phyloP scores from a whole-genome alignment of 176 grass and related monocot species.

The Panicum miliaceum region DNA sequence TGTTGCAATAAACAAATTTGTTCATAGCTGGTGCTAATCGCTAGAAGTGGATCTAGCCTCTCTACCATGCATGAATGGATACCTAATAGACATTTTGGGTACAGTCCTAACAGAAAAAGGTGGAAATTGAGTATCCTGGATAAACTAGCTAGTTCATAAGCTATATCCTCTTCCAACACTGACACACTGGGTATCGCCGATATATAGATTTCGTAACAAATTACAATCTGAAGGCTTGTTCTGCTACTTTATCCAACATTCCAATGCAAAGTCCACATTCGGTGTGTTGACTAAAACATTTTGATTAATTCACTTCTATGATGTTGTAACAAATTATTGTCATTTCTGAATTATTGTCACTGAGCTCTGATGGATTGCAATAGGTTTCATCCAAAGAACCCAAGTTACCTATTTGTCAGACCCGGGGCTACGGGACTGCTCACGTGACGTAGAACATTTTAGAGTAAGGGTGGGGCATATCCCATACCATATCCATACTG shows the following conservation, averaged over 20 bases:
- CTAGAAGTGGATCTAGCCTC: too few species aligned
- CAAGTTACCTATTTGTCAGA: too few species aligned
- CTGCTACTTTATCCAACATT: background rate
- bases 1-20: constrained; percentile 9
- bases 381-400: too few species aligned
- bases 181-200: background rate
- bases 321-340: background rate
- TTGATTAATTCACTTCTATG: background rate
- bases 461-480: too few species aligned
- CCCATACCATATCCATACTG: too few species aligned
- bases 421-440: too few species aligned
- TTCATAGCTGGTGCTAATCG: background rate
- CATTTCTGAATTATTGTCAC: too few species aligned
- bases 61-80: too few species aligned
- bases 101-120: background rate
- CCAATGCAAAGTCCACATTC: background rate
- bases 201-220: background rate
- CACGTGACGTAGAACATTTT: too few species aligned
- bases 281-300: background rate
- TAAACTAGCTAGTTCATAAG: background rate
- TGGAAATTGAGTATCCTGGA: background rate
- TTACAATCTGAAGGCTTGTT: background rate
- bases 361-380: too few species aligned
- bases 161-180: background rate
- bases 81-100: background rate